Base-by-base conservation (phyloP, 2,329 filamentous ascomycete species). In the Penicillium sp. region DNA sequence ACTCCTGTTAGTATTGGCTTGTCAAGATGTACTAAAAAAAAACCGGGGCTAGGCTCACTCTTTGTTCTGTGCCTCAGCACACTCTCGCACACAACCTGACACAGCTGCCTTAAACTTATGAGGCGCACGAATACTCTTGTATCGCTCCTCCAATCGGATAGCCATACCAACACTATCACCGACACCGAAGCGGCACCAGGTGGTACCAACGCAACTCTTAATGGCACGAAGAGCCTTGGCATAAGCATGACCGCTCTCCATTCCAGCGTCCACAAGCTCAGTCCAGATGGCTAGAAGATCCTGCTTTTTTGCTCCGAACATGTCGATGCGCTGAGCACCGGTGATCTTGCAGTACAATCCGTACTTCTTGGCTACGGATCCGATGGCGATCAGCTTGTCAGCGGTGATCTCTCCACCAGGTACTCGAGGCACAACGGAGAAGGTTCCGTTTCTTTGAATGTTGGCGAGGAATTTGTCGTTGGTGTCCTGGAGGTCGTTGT, bases 41-140 rank as follows among this genome's bases (percentile, higher is more conserved):
- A 0, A 3, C 13, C 2, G 16, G 6, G 3, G 18, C 11, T 14
- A 1, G 13, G 77, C 85, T 68, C 76, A 89, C 87, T 96, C 92
- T 77, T 96, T 96, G 76, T 89, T 94, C 71, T 96, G 92, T 1
- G 92, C 92, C 75, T 96, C 92, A 0, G 92, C 92, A 66, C 92
- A 96, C 76, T 96, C 92, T 55, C 92, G 84, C n/a, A 96, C 91
- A 64, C 92, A 96, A 13, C 92, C 92, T 55, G 89, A 93, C 0
- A 96, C 92, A 56, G 91, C 92, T 1, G 90, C 92, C 76, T 96
- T 96, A 73, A 96, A 85, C 81, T 96, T 96, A 75, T 96, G 92
- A 9, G 92, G 92, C 16, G 84, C 84, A n/a, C 92, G 86, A 59
- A 96, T 89, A 69, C 90, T 91, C 82, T 96, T 96, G 77, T 96